Evolutionary conservation across 2,329 filamentous ascomycete genomes (phyloP), one percentile per base, ranked within the genome.

Genomic region (Stenocarpella maydis): DNA sequence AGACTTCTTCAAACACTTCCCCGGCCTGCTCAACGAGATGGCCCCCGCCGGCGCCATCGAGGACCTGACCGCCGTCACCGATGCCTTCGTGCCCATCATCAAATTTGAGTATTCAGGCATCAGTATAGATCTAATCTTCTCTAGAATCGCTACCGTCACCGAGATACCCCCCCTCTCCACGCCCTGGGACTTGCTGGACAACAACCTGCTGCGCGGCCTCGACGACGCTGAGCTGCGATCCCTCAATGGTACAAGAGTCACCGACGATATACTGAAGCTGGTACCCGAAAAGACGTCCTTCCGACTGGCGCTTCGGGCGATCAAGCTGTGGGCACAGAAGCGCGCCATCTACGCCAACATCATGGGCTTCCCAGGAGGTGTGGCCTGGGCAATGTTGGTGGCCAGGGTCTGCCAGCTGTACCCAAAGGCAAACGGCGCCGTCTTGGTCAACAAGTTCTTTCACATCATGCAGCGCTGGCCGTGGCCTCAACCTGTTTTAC

Each of bases 371-470:
- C 96, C 96, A 2, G 96, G 96, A 75, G 96, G 96, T 81, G 95
- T 99, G 49, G 96, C 96, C 6, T 99, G 95, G 94, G 96, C 95
- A 15, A 98, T 99, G 92, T 87, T 99, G 76, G 95, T 98, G 34
- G 96, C 96, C 64, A 89, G 96, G 72, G 93, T 98, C 50, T 98
- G 96, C 80, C 96, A 99, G 80, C 87, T 99, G 19, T 99, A 98
- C 76, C 96, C 96, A 17, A 94, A 94, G 77, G 96, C 96, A 8
- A 93, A 94, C 10, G 92, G 93, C 21, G 93, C 95, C 1, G 92
- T 94, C 28, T 91, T 99, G 68, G 91, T 99, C 49, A 88, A 91
- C 77, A 98, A 97, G 79, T 98, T 99, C 85, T 99, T 98, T 81
- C 87, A 92, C 74, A 91, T 99, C 73, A 94, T 98, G 83, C 89